These are phyloP conservation scores for Eustoma russellianum DNA, from an alignment of 257 asterid genomes.

Conservation along the genomic window DNA sequence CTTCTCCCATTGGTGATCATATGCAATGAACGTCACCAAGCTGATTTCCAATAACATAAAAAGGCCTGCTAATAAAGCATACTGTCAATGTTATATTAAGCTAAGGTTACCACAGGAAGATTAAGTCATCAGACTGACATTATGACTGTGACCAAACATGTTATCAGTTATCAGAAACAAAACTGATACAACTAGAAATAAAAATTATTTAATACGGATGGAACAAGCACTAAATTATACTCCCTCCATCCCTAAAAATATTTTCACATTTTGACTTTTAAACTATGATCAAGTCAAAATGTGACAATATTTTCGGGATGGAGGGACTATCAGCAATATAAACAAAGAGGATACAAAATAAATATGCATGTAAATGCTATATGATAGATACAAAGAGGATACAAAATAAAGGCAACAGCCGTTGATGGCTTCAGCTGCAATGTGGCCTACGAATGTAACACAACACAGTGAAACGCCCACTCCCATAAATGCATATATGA, in stretches of 20 bases:
- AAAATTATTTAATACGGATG: no score
- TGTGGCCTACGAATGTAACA: conserved; percentile 52
- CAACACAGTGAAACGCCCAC: conserved; percentile 54
- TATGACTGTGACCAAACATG: no score
- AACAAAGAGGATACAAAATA: no score
- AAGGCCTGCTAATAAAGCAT: conserved; percentile 38
- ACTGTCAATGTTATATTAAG: conserved; percentile 29
- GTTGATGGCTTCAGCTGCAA: conserved; percentile 80
- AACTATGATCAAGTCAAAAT: no score
- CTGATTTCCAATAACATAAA: conserved; percentile 55
- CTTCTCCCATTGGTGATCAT: conserved; percentile 74
- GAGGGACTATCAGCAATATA: no score
- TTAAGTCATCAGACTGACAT: no score
- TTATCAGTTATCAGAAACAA: no score
- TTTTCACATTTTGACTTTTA: no score
- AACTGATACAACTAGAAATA: no score
- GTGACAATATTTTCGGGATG: no score
- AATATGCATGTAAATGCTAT: neutral
- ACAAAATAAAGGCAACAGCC: conserved; percentile 91
- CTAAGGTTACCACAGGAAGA: conserved; percentile 31
- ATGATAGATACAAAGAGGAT: conserved; percentile 31
- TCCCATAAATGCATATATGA: conserved; percentile 66
- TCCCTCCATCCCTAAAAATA: no score
- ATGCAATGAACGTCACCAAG: conserved; percentile 58
- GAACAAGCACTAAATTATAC: no score